Percentiles rank a stretch among this genome's conserved stretches.
These are phyloP conservation scores for Mangifera indica DNA, from an alignment of 345 rosid genomes.

Conservation along the genomic window DNA sequence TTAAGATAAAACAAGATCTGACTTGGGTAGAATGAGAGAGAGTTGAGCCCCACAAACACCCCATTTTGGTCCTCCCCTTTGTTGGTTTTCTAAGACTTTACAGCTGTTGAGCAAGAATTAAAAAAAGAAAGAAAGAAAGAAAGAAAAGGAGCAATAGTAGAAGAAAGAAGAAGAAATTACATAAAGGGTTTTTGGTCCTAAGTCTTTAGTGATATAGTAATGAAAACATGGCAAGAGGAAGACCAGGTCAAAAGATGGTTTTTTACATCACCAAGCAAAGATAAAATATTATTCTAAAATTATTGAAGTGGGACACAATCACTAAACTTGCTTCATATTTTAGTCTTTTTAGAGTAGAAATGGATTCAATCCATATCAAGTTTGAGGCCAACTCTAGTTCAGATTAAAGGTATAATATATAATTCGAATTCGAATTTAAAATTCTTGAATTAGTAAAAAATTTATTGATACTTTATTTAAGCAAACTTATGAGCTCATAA, in stretches of 20 bases:
- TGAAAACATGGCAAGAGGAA: conserved; percentile 7
- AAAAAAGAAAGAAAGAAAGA: too few species aligned
- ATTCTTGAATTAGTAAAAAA: too few species aligned
- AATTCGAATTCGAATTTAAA: too few species aligned
- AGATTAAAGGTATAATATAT: too few species aligned
- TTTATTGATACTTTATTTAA: too few species aligned
- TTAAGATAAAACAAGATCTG: not conserved
- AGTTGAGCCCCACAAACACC: not conserved
- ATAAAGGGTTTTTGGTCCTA: conserved; percentile 15
- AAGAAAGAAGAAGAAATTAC: conserved; percentile 11
- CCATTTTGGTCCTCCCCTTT: conserved; percentile 25
- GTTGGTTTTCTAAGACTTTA: conserved; percentile 35
- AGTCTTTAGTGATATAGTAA: conserved; percentile 16
- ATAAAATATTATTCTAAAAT: conserved; percentile 47
- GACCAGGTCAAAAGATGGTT: conserved; percentile 45
- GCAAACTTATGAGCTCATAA: too few species aligned
- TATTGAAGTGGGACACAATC: conserved; percentile 58
- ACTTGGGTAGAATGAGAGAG: not conserved
- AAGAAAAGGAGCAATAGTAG: too few species aligned
- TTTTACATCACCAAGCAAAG: conserved; percentile 23
- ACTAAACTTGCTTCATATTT: not conserved
- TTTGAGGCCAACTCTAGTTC: too few species aligned
- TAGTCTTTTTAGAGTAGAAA: too few species aligned
- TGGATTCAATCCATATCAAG: too few species aligned
- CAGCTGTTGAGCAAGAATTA: conserved; percentile 45